These are phyloP conservation scores for Phialocephala subalpina DNA, from an alignment of 2,329 filamentous ascomycete genomes.

Conservation along the genomic window DNA sequence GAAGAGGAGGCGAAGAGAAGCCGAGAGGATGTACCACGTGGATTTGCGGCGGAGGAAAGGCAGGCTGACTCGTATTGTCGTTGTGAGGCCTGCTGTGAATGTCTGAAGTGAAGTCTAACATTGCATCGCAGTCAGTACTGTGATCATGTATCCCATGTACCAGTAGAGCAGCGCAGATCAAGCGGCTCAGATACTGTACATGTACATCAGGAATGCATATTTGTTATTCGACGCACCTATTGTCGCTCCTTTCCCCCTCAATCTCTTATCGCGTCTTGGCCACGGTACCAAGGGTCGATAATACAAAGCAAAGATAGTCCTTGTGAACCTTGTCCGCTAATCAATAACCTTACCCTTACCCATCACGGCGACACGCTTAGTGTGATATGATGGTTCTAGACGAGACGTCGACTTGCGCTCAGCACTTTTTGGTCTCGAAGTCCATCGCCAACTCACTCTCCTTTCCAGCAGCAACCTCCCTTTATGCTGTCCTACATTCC, in stretches of 20 bases:
- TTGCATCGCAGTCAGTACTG: not conserved
- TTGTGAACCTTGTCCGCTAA: no score
- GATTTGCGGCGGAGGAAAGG: not conserved
- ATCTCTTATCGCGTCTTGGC: not conserved
- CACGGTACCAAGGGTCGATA: not conserved
- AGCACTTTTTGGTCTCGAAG: not conserved
- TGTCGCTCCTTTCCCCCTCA: not conserved
- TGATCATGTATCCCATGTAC: not conserved
- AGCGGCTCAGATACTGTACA: not conserved
- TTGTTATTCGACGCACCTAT: not conserved
- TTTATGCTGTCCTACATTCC: constrained; percentile 9
- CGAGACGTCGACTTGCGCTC: not conserved
- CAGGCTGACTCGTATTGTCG: constrained; percentile 7
- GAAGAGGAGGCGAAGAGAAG: constrained; percentile 12
- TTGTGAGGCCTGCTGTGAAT: not conserved
- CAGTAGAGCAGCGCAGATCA: not conserved
- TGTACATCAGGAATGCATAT: no score
- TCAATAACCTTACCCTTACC: not conserved
- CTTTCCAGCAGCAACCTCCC: not conserved
- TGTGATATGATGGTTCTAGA: not conserved
- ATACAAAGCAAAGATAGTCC: no score
- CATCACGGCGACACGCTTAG: not conserved
- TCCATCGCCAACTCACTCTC: not conserved
- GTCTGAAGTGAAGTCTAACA: not conserved
- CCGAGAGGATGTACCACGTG: constrained; percentile 9